Evolutionary conservation across 768 basidiomycete species (phyloP).

Genomic region (Suillus clintonianus): DNA sequence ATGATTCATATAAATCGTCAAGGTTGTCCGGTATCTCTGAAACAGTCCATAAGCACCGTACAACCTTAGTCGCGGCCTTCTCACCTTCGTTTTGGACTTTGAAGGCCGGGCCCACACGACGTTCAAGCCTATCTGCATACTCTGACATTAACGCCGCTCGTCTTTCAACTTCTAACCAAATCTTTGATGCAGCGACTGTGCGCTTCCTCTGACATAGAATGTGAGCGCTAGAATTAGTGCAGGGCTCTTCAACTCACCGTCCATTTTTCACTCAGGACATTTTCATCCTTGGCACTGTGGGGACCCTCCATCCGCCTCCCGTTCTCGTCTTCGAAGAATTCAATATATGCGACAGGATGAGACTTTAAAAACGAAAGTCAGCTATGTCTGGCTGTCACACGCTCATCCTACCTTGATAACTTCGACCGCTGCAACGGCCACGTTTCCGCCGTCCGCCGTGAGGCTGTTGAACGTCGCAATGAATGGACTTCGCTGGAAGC

Average conservation of each 20-base stretch:
- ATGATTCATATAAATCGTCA: conserved; percentile 59
- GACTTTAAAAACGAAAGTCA: conserved; percentile 40
- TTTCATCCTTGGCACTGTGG: conserved; percentile 71
- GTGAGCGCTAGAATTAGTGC: neutral
- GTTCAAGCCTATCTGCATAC: conserved; percentile 68
- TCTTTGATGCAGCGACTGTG: conserved; percentile 56
- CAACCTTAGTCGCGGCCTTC: neutral
- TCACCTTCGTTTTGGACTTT: conserved; percentile 43
- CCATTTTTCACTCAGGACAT: conserved; percentile 62
- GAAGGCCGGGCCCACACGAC: conserved; percentile 52
- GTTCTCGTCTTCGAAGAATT: conserved; percentile 53
- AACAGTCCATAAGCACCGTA: neutral
- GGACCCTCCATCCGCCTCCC: conserved; percentile 60
- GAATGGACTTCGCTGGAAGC: conserved; percentile 66
- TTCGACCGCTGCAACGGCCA: conserved; percentile 73
- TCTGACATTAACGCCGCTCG: conserved; percentile 52
- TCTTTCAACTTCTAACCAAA: conserved; percentile 60
- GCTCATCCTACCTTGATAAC: conserved; percentile 55
- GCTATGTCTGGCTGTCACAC: neutral
- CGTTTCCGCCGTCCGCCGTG: conserved; percentile 76
- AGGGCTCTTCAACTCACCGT: conserved; percentile 46
- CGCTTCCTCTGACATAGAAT: conserved; percentile 50
- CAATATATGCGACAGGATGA: conserved; percentile 80
- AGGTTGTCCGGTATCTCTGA: conserved; percentile 43
- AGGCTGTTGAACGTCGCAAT: conserved; percentile 80